phyloP scores from a whole-genome alignment of 2,329 filamentous ascomycete species.

The Cladophialophora immunda region DNA sequence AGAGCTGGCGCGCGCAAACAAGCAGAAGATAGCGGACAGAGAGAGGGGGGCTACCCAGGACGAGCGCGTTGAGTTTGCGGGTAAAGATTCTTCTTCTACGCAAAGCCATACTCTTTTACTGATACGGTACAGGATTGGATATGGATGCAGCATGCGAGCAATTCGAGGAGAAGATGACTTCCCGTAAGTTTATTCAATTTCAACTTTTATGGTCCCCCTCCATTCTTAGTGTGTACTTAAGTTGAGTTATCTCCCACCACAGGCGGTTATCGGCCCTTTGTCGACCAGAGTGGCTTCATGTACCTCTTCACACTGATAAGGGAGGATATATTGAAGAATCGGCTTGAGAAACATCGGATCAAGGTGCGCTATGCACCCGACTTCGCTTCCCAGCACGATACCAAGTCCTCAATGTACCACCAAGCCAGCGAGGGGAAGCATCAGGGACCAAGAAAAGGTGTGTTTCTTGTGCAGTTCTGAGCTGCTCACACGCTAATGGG shows the following conservation, averaged over 20 bases:
- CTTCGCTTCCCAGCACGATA: conserved; percentile 19
- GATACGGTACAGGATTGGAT: conserved; percentile 33
- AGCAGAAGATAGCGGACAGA: background rate
- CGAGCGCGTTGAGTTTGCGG: conserved; percentile 23
- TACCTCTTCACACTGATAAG: conserved; percentile 72
- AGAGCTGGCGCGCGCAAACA: background rate
- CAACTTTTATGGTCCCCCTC: background rate
- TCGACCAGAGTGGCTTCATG: conserved; percentile 67
- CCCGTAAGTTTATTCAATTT: conserved; percentile 31
- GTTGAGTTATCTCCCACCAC: conserved; percentile 18
- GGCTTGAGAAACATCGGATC: conserved; percentile 67
- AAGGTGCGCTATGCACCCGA: conserved; percentile 58
- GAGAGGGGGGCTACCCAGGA: conserved; percentile 13
- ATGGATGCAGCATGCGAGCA: conserved; percentile 38
- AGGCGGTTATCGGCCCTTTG: conserved; percentile 72
- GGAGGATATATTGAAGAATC: conserved; percentile 55
- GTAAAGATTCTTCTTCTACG: conserved; percentile 14
- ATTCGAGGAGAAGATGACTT: conserved; percentile 38
- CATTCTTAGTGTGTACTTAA: background rate
- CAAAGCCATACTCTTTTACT: conserved; percentile 4
- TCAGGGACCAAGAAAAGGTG: conserved; percentile 5
- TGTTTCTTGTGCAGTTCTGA: background rate
- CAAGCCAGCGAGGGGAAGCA: conserved; percentile 2
- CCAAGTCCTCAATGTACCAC: conserved; percentile 18
- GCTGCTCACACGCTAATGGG: background rate